phyloP scores from a whole-genome alignment of 2,329 filamentous ascomycete genomes.

The Rhynchosporium secalis region DNA sequence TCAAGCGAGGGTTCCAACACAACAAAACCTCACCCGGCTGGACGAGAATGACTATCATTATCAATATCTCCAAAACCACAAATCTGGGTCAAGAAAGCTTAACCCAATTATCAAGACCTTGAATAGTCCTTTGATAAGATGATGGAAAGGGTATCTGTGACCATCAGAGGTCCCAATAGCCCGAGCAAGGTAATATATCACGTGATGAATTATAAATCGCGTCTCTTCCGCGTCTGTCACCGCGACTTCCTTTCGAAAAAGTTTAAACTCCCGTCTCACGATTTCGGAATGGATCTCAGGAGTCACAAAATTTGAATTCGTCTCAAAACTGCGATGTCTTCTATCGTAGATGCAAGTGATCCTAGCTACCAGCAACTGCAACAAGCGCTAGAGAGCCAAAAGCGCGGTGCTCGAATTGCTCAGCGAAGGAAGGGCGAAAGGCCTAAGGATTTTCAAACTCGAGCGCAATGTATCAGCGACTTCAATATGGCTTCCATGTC shows the following conservation, averaged over 20 bases:
- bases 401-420: neutral
- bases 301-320: too few species aligned
- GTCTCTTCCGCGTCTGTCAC: neutral
- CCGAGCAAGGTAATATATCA: too few species aligned
- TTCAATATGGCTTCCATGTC: slow-evolving; percentile 2
- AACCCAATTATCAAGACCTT: too few species aligned
- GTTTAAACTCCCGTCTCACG: too few species aligned
- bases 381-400: neutral
- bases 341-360: neutral
- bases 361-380: neutral
- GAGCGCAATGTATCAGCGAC: neutral
- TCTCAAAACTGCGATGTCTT: neutral
- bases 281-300: too few species aligned
- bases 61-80: too few species aligned
- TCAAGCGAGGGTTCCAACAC: neutral
- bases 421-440: slow-evolving; percentile 1
- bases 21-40: neutral
- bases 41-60: too few species aligned
- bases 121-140: too few species aligned
- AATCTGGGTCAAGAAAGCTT: too few species aligned
- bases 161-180: too few species aligned
- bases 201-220: too few species aligned
- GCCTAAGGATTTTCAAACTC: neutral
- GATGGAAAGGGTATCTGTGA: too few species aligned
- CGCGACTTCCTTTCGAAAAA: neutral